These are phyloP conservation scores for Rhizopogon sp. DNA, from an alignment of 768 basidiomycete species.

Conservation along the genomic window DNA sequence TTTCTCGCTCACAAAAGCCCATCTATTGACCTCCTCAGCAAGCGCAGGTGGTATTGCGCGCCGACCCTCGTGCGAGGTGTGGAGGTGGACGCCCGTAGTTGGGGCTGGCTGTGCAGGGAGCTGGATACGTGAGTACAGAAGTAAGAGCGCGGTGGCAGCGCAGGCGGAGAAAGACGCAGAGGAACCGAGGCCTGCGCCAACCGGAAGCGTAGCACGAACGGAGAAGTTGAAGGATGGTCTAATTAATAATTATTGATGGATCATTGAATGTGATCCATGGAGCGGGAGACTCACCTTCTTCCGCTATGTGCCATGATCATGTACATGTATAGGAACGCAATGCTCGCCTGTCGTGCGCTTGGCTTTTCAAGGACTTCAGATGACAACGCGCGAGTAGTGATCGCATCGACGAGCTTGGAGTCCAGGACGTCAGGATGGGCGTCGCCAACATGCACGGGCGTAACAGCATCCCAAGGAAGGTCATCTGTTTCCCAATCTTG, in stretches of 20 bases:
- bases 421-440: constrained; percentile 67
- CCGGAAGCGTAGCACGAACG: constrained; percentile 84
- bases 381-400: constrained; percentile 44
- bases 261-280: constrained; percentile 7
- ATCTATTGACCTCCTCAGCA: constrained; percentile 82
- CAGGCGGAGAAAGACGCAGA: constrained; percentile 95
- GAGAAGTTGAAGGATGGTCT: constrained; percentile 80
- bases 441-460: constrained; percentile 44
- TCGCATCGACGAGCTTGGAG: constrained; percentile 64
- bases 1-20: constrained; percentile 95
- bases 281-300: constrained; percentile 44
- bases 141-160: constrained; percentile 71
- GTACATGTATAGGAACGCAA: constrained; percentile 92
- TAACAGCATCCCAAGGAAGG: constrained; percentile 77
- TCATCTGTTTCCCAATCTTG: constrained; percentile 75
- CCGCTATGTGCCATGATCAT: constrained; percentile 61
- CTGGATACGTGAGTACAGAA: constrained; percentile 66
- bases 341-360: constrained; percentile 41
- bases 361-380: constrained; percentile 22
- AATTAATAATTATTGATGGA: background rate
- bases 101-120: constrained; percentile 48
- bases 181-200: constrained; percentile 94
- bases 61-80: constrained; percentile 61
- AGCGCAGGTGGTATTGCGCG: constrained; percentile 56
- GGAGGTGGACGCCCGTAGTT: constrained; percentile 46